Evolutionary conservation across 1,139 yeast species (phyloP), one percentile per base, ranked within the genome.

Genomic region (Saccharomyces pastorianus): DNA sequence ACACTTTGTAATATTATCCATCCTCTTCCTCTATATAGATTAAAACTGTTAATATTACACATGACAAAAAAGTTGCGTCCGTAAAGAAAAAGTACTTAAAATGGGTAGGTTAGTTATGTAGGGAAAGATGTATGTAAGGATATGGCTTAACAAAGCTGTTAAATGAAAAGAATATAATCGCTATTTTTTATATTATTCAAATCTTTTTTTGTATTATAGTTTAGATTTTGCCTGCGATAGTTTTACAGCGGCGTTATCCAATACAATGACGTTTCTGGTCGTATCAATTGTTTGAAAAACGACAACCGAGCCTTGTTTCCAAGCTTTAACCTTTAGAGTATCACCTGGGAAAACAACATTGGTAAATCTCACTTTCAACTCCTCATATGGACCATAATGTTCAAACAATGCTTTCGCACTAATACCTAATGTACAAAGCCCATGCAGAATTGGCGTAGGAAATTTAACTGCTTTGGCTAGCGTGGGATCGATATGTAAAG

Each of bases 261-360:
- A 85, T 55, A 93, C 97, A 64, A 82, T 77, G 48, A 84, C 77
- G 64, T 83, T 80, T 72, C 96, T 85, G 66, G 88, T 96, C 59
- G 85, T 82, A 56, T 86, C 90, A 69, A 82, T 82, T 32, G 95
- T 83, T 73, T 87, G 95, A 83, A 91, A 93, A 59, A 83, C 76
- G 58, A 93, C 85, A 61, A 77, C 74, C 64, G 80, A 83, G 51
- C 81, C 81, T 58, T 83, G 77, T 72, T 84, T 88, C 99, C 99
- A 93, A 47, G 96, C 96, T 56, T 75, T 75, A 46, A 93, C 83
- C 66, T 79, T 80, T 70, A 93, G 78, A 32, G 89, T 85, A 74
- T 93, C 98, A 64, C 98, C 99, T n/a, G 98, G 98, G 82, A 82
- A 90, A 47, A 93, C 98, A 66, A 88, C 84, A 65, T 93, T 93